phyloP scores from a whole-genome alignment of 768 basidiomycete species.

The Lenzites betulinus region DNA sequence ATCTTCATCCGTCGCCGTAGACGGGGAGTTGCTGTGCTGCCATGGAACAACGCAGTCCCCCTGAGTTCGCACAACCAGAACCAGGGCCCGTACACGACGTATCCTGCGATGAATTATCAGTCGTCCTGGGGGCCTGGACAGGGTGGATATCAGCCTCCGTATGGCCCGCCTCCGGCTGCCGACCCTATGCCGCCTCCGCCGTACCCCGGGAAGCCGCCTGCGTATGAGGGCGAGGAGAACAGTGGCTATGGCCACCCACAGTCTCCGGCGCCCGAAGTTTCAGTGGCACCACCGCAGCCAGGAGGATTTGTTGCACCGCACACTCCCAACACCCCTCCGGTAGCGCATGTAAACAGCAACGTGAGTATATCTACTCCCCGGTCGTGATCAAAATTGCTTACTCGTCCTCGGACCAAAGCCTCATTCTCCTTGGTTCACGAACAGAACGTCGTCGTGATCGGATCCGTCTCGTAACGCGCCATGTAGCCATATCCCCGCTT shows the following conservation, averaged over 20 bases:
- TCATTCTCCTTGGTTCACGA: slow-evolving; percentile 10
- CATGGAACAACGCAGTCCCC: background rate
- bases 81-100: slow-evolving; percentile 2
- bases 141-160: slow-evolving; percentile 6
- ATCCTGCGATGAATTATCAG: background rate
- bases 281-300: background rate
- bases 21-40: slow-evolving; percentile 7
- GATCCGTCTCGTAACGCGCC: background rate
- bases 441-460: background rate
- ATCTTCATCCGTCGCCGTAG: slow-evolving; percentile 16
- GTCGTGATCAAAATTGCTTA: background rate
- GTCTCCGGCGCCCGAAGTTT: background rate
- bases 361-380: background rate
- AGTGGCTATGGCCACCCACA: slow-evolving; percentile 12
- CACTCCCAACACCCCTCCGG: slow-evolving; percentile 5
- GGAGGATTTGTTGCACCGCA: slow-evolving; percentile 10
- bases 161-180: slow-evolving; percentile 1
- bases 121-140: background rate
- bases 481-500: background rate
- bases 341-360: slow-evolving; percentile 6
- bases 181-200: slow-evolving; percentile 12
- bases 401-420: background rate
- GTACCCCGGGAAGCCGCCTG: slow-evolving; percentile 11
- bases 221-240: slow-evolving; percentile 13
- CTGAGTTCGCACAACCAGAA: slow-evolving; percentile 1